phyloP scores from a whole-genome alignment of 495 filamentous ascomycete species.

The Talaromyces wortmannii region DNA sequence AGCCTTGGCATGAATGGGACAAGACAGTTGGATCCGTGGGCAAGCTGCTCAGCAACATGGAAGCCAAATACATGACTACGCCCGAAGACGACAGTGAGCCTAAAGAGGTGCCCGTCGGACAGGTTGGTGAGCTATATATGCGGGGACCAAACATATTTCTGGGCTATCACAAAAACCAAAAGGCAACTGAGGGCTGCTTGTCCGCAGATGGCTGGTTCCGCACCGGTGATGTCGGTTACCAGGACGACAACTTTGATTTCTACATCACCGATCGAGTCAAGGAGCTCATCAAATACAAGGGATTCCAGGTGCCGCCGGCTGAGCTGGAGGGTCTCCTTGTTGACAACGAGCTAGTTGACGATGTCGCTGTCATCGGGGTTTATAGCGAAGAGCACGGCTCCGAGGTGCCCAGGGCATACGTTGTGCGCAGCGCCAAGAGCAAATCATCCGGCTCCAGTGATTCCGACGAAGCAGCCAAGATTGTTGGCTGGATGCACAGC shows the following conservation, averaged over 20 bases:
- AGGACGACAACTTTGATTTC: slow-evolving; percentile 54
- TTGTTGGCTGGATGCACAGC: slow-evolving; percentile 54
- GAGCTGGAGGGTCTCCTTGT: slow-evolving; percentile 79
- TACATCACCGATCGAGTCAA: slow-evolving; percentile 82
- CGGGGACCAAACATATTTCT: slow-evolving; percentile 61
- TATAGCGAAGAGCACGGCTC: slow-evolving; percentile 61
- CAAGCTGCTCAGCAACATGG: slow-evolving; percentile 70
- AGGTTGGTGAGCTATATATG: slow-evolving; percentile 61
- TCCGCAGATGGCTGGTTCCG: slow-evolving; percentile 54
- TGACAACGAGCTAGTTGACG: slow-evolving; percentile 64
- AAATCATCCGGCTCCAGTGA: slow-evolving; percentile 44
- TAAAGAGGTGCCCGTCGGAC: slow-evolving; percentile 48
- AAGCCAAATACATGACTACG: slow-evolving; percentile 68
- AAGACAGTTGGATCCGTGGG: slow-evolving; percentile 75
- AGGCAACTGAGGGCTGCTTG: slow-evolving; percentile 61
- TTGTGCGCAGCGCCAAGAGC: slow-evolving; percentile 51
- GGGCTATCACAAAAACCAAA: slow-evolving; percentile 67
- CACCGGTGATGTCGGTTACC: slow-evolving; percentile 59
- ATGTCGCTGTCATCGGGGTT: slow-evolving; percentile 82
- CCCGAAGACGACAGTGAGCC: slow-evolving; percentile 45
- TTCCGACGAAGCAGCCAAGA: slow-evolving; percentile 51
- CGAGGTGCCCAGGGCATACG: slow-evolving; percentile 79
- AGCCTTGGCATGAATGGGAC: slow-evolving; percentile 73
- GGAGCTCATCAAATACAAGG: slow-evolving; percentile 86
- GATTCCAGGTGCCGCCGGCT: slow-evolving; percentile 83